Evolutionary conservation across 2,329 filamentous ascomycete genomes (phyloP).

Genomic region (Nothophoma quercina): DNA sequence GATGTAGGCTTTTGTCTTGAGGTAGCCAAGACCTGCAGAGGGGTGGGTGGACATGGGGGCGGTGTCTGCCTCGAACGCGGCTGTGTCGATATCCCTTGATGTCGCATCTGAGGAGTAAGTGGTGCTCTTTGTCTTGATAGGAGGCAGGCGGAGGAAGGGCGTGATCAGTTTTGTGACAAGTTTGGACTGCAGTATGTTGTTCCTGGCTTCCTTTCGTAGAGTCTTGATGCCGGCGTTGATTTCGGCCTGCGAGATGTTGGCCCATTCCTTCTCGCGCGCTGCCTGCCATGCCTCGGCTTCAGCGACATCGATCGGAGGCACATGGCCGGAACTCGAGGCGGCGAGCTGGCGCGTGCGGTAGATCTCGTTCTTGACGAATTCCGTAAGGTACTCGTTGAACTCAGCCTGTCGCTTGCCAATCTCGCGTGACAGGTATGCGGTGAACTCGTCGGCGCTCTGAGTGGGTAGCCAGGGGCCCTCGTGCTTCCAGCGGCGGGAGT

Average conservation of each 20-base stretch:
- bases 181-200: slow-evolving; percentile 55
- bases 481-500: slow-evolving; percentile 61
- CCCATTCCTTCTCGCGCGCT: slow-evolving; percentile 36
- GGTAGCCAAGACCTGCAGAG: slow-evolving; percentile 69
- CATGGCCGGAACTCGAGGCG: slow-evolving; percentile 22
- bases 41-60: slow-evolving; percentile 67
- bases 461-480: slow-evolving; percentile 66
- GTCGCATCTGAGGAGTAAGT: slow-evolving; percentile 30
- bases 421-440: slow-evolving; percentile 56
- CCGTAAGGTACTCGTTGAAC: slow-evolving; percentile 41
- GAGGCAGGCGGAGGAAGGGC: slow-evolving; percentile 65
- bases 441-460: slow-evolving; percentile 64
- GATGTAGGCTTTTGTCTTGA: slow-evolving; percentile 62
- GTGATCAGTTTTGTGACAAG: slow-evolving; percentile 61
- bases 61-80: slow-evolving; percentile 45
- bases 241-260: slow-evolving; percentile 33
- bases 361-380: slow-evolving; percentile 45
- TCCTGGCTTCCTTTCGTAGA: slow-evolving; percentile 58
- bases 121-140: slow-evolving; percentile 41
- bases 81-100: slow-evolving; percentile 37
- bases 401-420: slow-evolving; percentile 48
- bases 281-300: slow-evolving; percentile 32
- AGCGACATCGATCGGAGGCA: slow-evolving; percentile 31
- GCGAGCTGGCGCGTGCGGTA: slow-evolving; percentile 37
- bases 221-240: slow-evolving; percentile 41